phyloP scores from a whole-genome alignment of 2,329 filamentous ascomycete genomes.

The Ilyonectria robusta region DNA sequence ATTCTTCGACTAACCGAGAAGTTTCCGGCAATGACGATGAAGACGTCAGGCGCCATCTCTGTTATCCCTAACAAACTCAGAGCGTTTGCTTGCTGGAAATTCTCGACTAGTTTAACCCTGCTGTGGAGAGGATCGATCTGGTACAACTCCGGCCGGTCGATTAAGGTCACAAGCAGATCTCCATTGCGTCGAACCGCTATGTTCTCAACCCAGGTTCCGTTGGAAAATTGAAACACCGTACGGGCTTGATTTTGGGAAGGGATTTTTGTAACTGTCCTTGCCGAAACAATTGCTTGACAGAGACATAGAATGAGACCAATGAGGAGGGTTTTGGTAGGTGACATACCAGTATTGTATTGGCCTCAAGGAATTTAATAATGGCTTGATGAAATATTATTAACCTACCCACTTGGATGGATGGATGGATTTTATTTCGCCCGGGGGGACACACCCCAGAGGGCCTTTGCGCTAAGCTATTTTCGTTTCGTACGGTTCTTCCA shows the following conservation, averaged over 20 bases:
- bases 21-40: neutral
- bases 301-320: neutral
- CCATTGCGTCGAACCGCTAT: too few relatives aligned
- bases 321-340: neutral
- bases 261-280: neutral
- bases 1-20: neutral
- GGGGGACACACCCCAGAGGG: too few relatives aligned
- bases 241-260: neutral
- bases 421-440: too few relatives aligned
- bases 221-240: neutral
- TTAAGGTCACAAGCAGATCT: too few relatives aligned
- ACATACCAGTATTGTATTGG: neutral
- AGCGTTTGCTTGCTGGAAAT: too few relatives aligned
- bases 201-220: neutral
- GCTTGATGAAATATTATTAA: conserved; percentile 1
- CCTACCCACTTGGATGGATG: neutral
- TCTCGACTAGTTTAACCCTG: too few relatives aligned
- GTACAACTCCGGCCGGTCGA: too few relatives aligned
- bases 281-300: neutral
- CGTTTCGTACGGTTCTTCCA: too few relatives aligned
- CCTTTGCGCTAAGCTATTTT: too few relatives aligned
- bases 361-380: neutral
- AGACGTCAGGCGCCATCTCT: neutral
- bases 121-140: too few relatives aligned
- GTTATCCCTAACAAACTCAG: too few relatives aligned